phyloP scores from a whole-genome alignment of 2,329 filamentous ascomycete genomes.

The Pseudogymnoascus sp. region DNA sequence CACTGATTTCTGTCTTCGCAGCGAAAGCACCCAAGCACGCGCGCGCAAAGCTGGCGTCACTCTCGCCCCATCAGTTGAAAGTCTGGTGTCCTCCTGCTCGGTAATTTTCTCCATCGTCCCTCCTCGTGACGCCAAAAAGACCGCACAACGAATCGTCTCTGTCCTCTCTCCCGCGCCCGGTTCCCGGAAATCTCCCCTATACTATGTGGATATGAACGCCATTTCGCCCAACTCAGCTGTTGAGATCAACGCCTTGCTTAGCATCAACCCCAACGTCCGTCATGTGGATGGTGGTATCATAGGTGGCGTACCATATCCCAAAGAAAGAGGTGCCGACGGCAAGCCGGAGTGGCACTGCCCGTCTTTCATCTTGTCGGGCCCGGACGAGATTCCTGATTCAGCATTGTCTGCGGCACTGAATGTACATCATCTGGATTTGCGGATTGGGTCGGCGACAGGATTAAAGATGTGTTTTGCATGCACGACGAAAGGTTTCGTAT shows the following conservation, averaged over 20 bases:
- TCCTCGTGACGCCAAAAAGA: conserved; percentile 53
- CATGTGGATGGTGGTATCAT: conserved; percentile 56
- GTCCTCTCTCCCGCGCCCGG: conserved; percentile 33
- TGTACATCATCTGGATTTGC: conserved; percentile 39
- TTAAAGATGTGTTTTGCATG: conserved; percentile 59
- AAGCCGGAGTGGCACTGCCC: background rate
- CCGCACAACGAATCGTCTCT: conserved; percentile 50
- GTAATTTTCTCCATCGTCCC: conserved; percentile 59
- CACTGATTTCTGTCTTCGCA: conserved; percentile 11
- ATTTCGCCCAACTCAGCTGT: conserved; percentile 49
- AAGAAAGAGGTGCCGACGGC: conserved; percentile 15
- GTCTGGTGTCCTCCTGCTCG: background rate
- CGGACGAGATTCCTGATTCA: conserved; percentile 36
- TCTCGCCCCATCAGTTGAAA: background rate
- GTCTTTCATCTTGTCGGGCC: conserved; percentile 25
- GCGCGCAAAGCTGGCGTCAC: background rate
- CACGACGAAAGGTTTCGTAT: conserved; percentile 54
- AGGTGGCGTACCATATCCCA: conserved; percentile 42
- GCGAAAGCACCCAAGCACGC: background rate
- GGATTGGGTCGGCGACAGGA: conserved; percentile 46
- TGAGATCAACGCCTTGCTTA: conserved; percentile 39
- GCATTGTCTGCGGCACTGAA: conserved; percentile 34
- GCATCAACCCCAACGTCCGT: conserved; percentile 32
- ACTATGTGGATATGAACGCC: conserved; percentile 60
- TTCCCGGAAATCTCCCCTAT: conserved; percentile 35